Percentiles rank a stretch among this genome's conserved stretches.
Conservation (phyloP, 495 filamentous ascomycete genomes). For the Annulohypoxylon maeteangense region DNA sequence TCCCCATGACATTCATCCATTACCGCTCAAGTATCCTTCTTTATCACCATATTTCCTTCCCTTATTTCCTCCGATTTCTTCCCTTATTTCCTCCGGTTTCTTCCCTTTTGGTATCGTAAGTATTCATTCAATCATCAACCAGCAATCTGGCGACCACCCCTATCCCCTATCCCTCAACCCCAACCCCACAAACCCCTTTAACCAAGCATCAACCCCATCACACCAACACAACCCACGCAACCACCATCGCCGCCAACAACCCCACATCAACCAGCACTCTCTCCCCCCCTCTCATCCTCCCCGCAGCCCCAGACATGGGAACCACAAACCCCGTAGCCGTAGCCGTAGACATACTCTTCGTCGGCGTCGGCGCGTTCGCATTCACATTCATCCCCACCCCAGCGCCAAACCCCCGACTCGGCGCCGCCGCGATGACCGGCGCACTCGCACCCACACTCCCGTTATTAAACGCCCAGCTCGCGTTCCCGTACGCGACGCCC, state of each 20-base stretch:
- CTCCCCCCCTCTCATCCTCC: neutral
- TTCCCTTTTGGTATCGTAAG: neutral
- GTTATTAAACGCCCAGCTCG: conserved; percentile 26
- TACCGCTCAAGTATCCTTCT: neutral
- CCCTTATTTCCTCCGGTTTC: neutral
- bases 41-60: neutral
- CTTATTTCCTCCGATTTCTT: neutral
- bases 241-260: conserved; percentile 6
- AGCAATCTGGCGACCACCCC: neutral
- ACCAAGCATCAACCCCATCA: neutral
- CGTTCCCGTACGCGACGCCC: neutral
- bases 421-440: neutral
- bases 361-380: conserved; percentile 2
- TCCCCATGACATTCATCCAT: neutral
- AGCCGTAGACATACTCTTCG: neutral
- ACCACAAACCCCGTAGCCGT: neutral
- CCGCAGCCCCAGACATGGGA: conserved; percentile 14
- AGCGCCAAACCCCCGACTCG: neutral
- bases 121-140: conserved; percentile 20
- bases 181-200: no score
- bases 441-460: neutral
- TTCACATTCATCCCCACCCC: neutral
- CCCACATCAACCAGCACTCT: neutral
- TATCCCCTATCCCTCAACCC: neutral
- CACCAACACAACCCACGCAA: conserved; percentile 7